Evolutionary conservation across 768 basidiomycete genomes (phyloP), one percentile per base, ranked within the genome.

Genomic region (Lactarius tabidus): DNA sequence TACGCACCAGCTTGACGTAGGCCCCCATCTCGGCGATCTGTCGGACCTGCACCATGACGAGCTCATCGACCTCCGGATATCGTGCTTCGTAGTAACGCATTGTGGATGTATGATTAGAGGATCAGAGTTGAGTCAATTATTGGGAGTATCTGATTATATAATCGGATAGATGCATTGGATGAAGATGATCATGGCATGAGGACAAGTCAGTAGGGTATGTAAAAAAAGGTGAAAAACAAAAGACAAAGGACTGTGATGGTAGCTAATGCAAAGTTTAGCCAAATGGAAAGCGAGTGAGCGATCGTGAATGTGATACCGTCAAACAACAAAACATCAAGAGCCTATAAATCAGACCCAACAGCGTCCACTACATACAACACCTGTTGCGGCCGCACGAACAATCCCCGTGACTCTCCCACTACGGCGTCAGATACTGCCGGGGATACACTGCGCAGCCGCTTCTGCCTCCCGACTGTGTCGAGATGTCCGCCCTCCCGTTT

Each of bases 1-100:
- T 29, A 79, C 90, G 71, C 70, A 96, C 95, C 71, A 99, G 82
- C 74, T 98, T 98, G 69, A 99, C 97, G 75, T 99, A 98, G 53
- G 97, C 97, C 56, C 97, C 97, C 96, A 98, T 99, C 77, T 99
- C 96, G 59, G 95, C 93, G 72, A 99, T 99, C 79, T 97, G 94
- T 76, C 93, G 91, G 68, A 99, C 97, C 75, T 98, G 95, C 15
- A 99, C 97, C 96, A 98, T 98, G 77, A 98, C 97, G 59, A 98
- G 88, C 76, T 97, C 93, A 75, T 99, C 96, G 68, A 97, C 93
- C 77, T 98, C 92, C 31, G 95, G 95, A 74, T 95, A 97, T 71
- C 88, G 86, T 73, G 90, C 91, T 75, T 93, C 88, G 77, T 96
- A 97, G 78, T 93, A 98, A 43, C 95, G 86, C 93, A 95, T 95